Conservation (phyloP, 306 rosid genomes). For the Cicer pinnatifidum region DNA sequence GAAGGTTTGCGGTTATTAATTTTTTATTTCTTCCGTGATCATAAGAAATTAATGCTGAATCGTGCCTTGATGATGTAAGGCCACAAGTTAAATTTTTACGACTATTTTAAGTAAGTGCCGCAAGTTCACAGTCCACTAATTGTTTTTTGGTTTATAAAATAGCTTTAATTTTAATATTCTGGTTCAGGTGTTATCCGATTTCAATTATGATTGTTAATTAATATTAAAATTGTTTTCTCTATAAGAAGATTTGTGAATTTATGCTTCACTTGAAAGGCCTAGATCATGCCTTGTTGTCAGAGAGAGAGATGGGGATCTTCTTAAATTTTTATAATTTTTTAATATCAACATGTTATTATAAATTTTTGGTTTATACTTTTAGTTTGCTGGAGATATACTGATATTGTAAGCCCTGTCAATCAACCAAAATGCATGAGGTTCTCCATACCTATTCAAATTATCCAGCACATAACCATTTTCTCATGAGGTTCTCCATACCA, state of each 20-base stretch:
- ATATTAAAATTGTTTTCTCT: not conserved
- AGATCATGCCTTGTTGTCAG: not conserved
- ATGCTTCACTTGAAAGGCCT: not conserved
- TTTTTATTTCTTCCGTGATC: too few species aligned
- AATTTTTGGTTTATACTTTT: too few species aligned
- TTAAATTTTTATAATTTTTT: too few species aligned
- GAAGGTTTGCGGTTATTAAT: too few species aligned
- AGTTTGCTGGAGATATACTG: too few species aligned
- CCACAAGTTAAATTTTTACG: not conserved
- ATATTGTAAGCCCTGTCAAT: too few species aligned
- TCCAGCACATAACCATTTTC: too few species aligned
- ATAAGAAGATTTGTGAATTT: not conserved
- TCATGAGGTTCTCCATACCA: too few species aligned
- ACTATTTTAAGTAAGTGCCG: conserved; percentile 1
- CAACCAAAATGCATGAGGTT: too few species aligned
- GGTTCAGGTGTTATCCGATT: not conserved
- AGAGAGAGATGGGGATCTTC: too few species aligned
- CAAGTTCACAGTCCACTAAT: not conserved
- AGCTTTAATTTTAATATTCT: not conserved
- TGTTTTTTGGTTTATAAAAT: not conserved
- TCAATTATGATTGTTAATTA: not conserved
- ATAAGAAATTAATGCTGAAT: not conserved
- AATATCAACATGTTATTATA: too few species aligned
- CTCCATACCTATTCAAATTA: too few species aligned
- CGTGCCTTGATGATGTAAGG: conserved; percentile 37